Evolutionary conservation across 1,284 basidiomycete genomes (phyloP).

Genomic region (Sporisorium graminicola): DNA sequence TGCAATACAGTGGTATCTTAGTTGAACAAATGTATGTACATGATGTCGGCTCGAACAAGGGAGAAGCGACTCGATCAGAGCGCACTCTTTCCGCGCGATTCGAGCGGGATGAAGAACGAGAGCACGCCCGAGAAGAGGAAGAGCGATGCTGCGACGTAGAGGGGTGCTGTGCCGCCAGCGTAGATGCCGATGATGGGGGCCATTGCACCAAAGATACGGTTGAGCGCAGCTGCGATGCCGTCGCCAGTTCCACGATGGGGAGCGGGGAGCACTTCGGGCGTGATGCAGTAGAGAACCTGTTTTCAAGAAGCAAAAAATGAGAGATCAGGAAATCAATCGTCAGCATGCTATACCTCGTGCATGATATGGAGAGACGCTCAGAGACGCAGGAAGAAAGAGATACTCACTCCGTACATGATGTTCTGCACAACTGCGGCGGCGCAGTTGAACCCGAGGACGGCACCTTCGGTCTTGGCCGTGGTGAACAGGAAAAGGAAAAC

Average conservation of each 20-base stretch:
- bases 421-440: slow-evolving; percentile 60
- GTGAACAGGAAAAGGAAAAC: slow-evolving; percentile 68
- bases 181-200: slow-evolving; percentile 67
- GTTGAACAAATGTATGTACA: neutral
- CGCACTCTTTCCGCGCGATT: slow-evolving; percentile 53
- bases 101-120: slow-evolving; percentile 60
- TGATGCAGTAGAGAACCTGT: slow-evolving; percentile 57
- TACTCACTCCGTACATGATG: slow-evolving; percentile 49
- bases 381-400: neutral
- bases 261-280: slow-evolving; percentile 66
- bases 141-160: slow-evolving; percentile 61
- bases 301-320: neutral
- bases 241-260: slow-evolving; percentile 68
- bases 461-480: slow-evolving; percentile 48
- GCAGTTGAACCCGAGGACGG: slow-evolving; percentile 64
- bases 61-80: slow-evolving; percentile 9
- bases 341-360: neutral
- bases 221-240: slow-evolving; percentile 63
- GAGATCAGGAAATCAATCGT: neutral
- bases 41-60: neutral
- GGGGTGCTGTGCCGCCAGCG: slow-evolving; percentile 43
- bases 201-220: slow-evolving; percentile 64
- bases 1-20: too few species aligned
- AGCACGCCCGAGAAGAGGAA: slow-evolving; percentile 61
- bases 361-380: neutral